These are phyloP conservation scores for Paraphaeosphaeria minitans DNA, from an alignment of 2,329 filamentous ascomycete species.

Conservation along the genomic window DNA sequence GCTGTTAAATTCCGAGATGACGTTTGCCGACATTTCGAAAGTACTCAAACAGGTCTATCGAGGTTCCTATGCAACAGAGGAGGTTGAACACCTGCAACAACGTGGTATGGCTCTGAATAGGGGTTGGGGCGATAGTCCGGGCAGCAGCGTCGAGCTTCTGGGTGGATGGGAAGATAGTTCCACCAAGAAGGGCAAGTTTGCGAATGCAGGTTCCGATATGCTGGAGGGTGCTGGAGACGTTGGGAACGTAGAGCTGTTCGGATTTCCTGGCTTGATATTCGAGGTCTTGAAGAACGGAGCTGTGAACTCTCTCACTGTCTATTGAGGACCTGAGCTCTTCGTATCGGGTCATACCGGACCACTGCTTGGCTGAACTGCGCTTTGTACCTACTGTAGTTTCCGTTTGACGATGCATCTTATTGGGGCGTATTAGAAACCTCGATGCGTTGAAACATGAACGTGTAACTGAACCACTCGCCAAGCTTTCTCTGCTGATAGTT, in stretches of 20 bases:
- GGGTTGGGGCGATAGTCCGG: constrained; percentile 89
- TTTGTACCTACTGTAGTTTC: background rate
- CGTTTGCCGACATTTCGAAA: constrained; percentile 63
- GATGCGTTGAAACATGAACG: background rate
- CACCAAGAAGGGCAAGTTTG: constrained; percentile 42
- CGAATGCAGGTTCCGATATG: constrained; percentile 43
- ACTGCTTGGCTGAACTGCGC: background rate
- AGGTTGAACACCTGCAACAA: constrained; percentile 60
- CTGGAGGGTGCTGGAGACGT: constrained; percentile 56
- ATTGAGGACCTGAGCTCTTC: constrained; percentile 55
- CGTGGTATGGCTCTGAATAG: constrained; percentile 83
- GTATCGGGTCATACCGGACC: no score
- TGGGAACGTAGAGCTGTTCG: constrained; percentile 83
- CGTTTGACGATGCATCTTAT: background rate
- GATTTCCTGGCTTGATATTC: constrained; percentile 92
- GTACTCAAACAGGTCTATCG: constrained; percentile 73
- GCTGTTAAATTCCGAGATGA: constrained; percentile 73
- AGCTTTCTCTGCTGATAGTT: background rate
- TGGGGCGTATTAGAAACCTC: background rate
- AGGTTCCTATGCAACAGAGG: constrained; percentile 62
- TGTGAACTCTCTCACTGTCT: constrained; percentile 88
- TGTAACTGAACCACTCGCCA: background rate
- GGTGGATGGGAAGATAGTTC: constrained; percentile 71
- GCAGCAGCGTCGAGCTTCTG: constrained; percentile 76
- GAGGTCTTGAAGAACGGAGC: constrained; percentile 93